Percentiles rank a stretch among this genome's conserved stretches.
phyloP scores from a whole-genome alignment of 257 asterid species.

The Capsicum rhomboideum region DNA sequence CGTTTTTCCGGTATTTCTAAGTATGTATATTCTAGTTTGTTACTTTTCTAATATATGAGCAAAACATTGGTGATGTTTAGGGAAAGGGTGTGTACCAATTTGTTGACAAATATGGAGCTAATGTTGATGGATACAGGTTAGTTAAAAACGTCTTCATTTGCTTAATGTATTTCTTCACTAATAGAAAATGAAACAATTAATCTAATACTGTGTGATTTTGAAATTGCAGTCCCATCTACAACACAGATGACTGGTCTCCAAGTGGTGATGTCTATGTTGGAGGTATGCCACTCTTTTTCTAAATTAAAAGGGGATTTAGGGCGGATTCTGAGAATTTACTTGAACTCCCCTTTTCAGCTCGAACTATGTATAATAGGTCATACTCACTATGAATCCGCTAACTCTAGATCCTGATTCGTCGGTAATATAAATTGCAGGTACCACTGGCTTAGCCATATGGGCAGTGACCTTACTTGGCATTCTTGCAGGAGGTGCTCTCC shows the following conservation, averaged over 20 bases:
- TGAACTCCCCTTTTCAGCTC: neutral
- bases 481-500: slow-evolving; percentile 94
- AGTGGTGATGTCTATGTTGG: slow-evolving; percentile 85
- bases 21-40: neutral
- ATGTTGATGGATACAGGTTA: slow-evolving; percentile 96
- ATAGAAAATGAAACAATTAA: neutral
- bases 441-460: slow-evolving; percentile 88
- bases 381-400: too few species aligned
- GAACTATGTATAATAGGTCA: neutral
- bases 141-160: neutral
- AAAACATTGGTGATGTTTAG: slow-evolving; percentile 24
- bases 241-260: slow-evolving; percentile 74
- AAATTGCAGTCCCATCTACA: slow-evolving; percentile 67
- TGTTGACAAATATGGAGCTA: slow-evolving; percentile 93
- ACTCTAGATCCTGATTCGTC: neutral
- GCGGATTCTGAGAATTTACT: neutral
- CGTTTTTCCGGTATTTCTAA: neutral
- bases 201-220: neutral
- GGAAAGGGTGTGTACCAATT: slow-evolving; percentile 98
- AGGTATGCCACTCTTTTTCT: slow-evolving; percentile 24
- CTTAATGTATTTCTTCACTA: neutral
- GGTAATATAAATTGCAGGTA: slow-evolving; percentile 27
- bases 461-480: slow-evolving; percentile 67
- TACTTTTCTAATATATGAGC: neutral
- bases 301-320: neutral